phyloP scores from a whole-genome alignment of 371 early-diverging fungal genomes.

The Choanephora cucurbitarum region DNA sequence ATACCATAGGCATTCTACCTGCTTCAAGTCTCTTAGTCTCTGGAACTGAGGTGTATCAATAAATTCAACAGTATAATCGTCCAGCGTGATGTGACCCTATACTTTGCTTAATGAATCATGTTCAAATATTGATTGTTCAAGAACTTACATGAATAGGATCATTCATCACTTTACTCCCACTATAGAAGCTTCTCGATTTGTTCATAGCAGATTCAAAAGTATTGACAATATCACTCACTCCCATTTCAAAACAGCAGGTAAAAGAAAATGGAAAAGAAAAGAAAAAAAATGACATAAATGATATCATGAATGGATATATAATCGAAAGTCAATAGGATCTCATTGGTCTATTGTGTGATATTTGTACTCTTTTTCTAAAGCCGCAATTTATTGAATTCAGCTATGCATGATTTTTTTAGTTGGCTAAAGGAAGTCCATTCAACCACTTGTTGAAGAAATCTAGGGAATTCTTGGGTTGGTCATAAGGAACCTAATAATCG shows the following conservation, averaged over 20 bases:
- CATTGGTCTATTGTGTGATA: no score
- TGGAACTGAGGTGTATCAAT: conserved; percentile 97
- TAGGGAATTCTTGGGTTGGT: conserved; percentile 56
- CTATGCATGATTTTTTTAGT: conserved; percentile 7
- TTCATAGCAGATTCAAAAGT: conserved; percentile 7
- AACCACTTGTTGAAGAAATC: conserved; percentile 66
- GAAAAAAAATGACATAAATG: conserved; percentile 2
- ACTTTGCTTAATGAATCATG: not conserved
- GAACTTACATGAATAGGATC: conserved; percentile 67
- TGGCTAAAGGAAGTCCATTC: conserved; percentile 19
- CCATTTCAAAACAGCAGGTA: conserved; percentile 18
- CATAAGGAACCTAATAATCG: conserved; percentile 54
- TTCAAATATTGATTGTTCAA: not conserved
- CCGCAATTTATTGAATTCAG: no score
- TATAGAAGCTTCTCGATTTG: conserved; percentile 13
- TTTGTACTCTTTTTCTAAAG: no score
- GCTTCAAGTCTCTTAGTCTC: conserved; percentile 86
- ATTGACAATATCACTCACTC: conserved; percentile 16
- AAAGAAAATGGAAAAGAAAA: not conserved
- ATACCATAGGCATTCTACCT: conserved; percentile 70
- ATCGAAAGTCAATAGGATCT: no score
- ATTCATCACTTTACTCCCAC: conserved; percentile 57
- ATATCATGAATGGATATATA: no score
- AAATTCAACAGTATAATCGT: conserved; percentile 64
- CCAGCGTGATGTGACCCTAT: conserved; percentile 83